Evolutionary conservation across 2,329 filamentous ascomycete genomes (phyloP), one percentile per base, ranked within the genome.

Genomic region (Pyricularia sp.): DNA sequence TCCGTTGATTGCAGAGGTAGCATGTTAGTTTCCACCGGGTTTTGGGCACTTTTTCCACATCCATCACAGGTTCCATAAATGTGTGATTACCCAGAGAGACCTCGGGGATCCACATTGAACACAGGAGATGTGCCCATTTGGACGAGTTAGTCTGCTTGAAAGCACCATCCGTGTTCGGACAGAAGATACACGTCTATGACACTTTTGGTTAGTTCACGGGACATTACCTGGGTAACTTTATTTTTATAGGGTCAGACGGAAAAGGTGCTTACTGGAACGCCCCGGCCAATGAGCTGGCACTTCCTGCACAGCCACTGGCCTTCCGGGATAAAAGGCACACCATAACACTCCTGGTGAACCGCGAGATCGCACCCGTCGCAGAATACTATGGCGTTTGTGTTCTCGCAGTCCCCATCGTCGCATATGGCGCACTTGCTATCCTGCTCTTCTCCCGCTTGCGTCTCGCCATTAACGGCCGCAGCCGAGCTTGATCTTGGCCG

Each of bases 381-480:
- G 73, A 99, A 99, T 26, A 99, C 94, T 72, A 99, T 99, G 0
- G 94, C 94, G 73, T 99, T 99, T 26, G 94, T 96, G 75, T 99
- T 99, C 77, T 99, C 94, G 73, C 94, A 99, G 73, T 99, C 94
- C n/a, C 94, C 94, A 72, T 99, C 94, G 73, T 99, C 94, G 74
- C 94, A 99, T 66, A 99, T 96, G 26, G 91, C 93, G 73, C 94
- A 99, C 75, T 96, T 97, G 70, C 89, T 96, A 75, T 99, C 94
- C 70, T 94, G 93, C 75, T 97, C 93, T 76, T 97, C 94, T 24
- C 91, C 91, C 31, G 84, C 87, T 68, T 89, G 86, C 60, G 90
- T 88, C 77, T 97, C 94, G 65, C 94, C 93, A 75, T 97, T 97
- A 22, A 97, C 93, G 6, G 94, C 93, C 30, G 91, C 93, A 61